A percentile compares a stretch with the other conserved stretches of the same genome.
These are phyloP conservation scores for Pisolithus tinctorius DNA, from an alignment of 768 basidiomycete species.

Conservation along the genomic window DNA sequence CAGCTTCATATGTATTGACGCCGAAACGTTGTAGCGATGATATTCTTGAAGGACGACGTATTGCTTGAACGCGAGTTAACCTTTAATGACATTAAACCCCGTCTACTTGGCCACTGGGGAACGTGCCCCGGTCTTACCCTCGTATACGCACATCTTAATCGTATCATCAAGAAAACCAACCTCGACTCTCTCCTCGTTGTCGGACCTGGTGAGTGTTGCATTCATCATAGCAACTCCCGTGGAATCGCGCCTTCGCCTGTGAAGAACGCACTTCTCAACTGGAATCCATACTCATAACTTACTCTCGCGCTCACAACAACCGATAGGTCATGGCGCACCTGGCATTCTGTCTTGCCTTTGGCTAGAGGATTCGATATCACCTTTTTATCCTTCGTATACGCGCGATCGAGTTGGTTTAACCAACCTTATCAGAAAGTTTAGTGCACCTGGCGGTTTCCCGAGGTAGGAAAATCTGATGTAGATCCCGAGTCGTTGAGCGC, in stretches of 20 bases:
- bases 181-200: slow-evolving; percentile 70
- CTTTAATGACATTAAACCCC: slow-evolving; percentile 69
- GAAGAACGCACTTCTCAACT: no score
- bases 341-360: slow-evolving; percentile 81
- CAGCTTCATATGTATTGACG: not conserved
- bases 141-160: slow-evolving; percentile 65
- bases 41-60: slow-evolving; percentile 72
- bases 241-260: no score
- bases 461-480: slow-evolving; percentile 34
- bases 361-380: slow-evolving; percentile 69
- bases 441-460: slow-evolving; percentile 78
- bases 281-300: not conserved
- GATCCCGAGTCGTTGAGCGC: not conserved
- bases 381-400: slow-evolving; percentile 52
- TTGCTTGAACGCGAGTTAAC: slow-evolving; percentile 55
- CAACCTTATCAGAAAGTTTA: slow-evolving; percentile 69
- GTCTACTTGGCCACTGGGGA: slow-evolving; percentile 81
- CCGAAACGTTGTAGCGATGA: slow-evolving; percentile 52
- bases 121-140: slow-evolving; percentile 75
- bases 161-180: slow-evolving; percentile 52
- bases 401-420: slow-evolving; percentile 53
- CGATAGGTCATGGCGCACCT: slow-evolving; percentile 73
- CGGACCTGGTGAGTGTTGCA: slow-evolving; percentile 51
- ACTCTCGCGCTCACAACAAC: not conserved
- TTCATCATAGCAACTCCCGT: no score